A percentile compares a stretch with the other conserved stretches of the same genome.
phyloP scores from a whole-genome alignment of 129 eudicot species.

The Escallonia rubra region DNA sequence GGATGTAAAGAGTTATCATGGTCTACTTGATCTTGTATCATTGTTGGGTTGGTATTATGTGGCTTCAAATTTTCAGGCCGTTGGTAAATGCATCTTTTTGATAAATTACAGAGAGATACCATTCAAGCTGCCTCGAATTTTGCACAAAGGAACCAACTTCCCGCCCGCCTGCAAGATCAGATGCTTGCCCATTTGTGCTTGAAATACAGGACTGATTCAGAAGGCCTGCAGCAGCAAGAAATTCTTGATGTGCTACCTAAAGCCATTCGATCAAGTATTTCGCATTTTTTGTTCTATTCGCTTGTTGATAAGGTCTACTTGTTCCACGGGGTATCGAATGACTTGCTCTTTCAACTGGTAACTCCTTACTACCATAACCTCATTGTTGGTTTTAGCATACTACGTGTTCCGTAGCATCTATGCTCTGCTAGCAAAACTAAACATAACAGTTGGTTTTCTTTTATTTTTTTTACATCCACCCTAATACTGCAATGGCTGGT shows the following conservation, averaged over 20 bases:
- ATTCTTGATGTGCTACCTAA: conserved; percentile 62
- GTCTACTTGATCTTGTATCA: no score
- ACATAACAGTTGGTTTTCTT: no score
- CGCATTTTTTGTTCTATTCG: conserved; percentile 46
- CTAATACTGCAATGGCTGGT: no score
- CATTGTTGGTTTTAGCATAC: not conserved
- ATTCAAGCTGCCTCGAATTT: conserved; percentile 70
- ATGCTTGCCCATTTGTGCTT: conserved; percentile 63
- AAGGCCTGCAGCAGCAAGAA: conserved; percentile 76
- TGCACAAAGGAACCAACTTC: conserved; percentile 61
- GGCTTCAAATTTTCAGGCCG: no score
- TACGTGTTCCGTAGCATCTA: no score
- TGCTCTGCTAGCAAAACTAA: no score
- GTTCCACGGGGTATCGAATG: conserved; percentile 58
- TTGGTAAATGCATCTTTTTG: not conserved
- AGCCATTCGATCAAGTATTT: conserved; percentile 64
- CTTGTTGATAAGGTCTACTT: conserved; percentile 63
- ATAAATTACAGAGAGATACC: conserved; percentile 44
- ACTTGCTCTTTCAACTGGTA: conserved; percentile 74
- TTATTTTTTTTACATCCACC: no score
- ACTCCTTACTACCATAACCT: conserved; percentile 1
- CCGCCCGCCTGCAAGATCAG: conserved; percentile 54
- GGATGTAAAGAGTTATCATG: no score
- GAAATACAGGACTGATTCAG: conserved; percentile 56
- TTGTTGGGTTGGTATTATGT: no score